A percentile compares a stretch with the other conserved stretches of the same genome.
phyloP scores from a whole-genome alignment of 768 basidiomycete species.

The Tulasnella sp. region DNA sequence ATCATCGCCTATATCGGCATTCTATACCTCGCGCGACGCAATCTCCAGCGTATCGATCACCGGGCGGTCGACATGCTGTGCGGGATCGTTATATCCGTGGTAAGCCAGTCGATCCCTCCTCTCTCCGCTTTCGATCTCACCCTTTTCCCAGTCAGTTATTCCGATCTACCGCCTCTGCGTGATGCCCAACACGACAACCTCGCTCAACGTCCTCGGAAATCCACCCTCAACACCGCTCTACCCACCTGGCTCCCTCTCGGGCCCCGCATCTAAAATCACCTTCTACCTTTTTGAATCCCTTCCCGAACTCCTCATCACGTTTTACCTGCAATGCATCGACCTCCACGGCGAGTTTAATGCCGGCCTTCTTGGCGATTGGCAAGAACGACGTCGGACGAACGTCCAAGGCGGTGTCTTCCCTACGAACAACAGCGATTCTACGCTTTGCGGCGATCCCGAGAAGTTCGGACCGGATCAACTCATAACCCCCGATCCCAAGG shows the following conservation, averaged over 20 bases:
- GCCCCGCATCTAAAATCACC: neutral
- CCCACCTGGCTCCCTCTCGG: neutral
- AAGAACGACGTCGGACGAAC: neutral
- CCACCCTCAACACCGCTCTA: neutral
- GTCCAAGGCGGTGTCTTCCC: no score
- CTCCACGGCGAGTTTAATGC: neutral
- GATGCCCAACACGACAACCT: neutral
- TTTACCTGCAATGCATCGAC: neutral
- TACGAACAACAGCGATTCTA: no score
- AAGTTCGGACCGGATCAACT: no score
- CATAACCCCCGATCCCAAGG: no score
- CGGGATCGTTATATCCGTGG: neutral
- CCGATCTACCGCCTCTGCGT: constrained; percentile 1
- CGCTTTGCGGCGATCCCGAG: no score
- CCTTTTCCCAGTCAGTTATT: neutral
- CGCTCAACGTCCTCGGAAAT: neutral
- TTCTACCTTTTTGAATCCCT: constrained; percentile 4
- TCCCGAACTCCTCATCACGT: neutral
- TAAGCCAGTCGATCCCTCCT: neutral
- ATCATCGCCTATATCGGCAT: neutral
- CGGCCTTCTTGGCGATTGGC: neutral
- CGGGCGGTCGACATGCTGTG: neutral
- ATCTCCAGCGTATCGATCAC: neutral
- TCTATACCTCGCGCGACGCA: neutral
- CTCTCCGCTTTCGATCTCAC: neutral